phyloP scores from a whole-genome alignment of 2,329 filamentous ascomycete species.

The Monosporascus cannonballus region DNA sequence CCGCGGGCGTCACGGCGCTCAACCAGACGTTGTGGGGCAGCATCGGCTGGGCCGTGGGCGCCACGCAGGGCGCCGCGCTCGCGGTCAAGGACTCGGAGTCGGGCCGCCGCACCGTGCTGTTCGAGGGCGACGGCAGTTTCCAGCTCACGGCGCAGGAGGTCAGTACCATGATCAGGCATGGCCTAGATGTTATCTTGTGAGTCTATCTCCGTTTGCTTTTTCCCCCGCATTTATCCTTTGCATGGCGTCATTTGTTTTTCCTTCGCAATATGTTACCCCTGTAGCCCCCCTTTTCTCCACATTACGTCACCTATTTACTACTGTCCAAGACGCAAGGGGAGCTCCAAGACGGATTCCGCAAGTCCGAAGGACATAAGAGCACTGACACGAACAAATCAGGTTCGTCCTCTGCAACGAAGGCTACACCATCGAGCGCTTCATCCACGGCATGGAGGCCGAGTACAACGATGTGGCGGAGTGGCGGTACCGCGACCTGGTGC shows the following conservation, averaged over 20 bases:
- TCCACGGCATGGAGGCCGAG: slow-evolving; percentile 71
- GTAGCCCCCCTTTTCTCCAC: neutral
- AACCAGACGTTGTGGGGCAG: slow-evolving; percentile 72
- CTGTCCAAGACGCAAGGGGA: too few relatives aligned
- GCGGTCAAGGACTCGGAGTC: slow-evolving; percentile 59
- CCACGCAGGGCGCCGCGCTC: slow-evolving; percentile 61
- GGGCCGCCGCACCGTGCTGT: slow-evolving; percentile 64
- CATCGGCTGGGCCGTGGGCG: slow-evolving; percentile 56
- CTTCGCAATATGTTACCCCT: too few relatives aligned
- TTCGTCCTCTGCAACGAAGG: slow-evolving; percentile 86
- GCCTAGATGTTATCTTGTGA: slow-evolving; percentile 70
- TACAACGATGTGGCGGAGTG: slow-evolving; percentile 81
- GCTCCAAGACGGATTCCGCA: too few relatives aligned
- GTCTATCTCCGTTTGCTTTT: slow-evolving; percentile 21
- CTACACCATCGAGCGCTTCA: slow-evolving; percentile 83
- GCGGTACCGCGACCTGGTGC: slow-evolving; percentile 64
- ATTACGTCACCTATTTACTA: too few relatives aligned
- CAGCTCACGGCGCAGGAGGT: slow-evolving; percentile 81
- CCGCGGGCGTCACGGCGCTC: slow-evolving; percentile 68
- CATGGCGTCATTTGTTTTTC: too few relatives aligned
- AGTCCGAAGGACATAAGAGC: neutral
- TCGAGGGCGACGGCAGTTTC: slow-evolving; percentile 84
- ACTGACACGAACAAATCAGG: slow-evolving; percentile 28
- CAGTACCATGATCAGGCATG: slow-evolving; percentile 73
- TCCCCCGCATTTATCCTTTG: neutral